phyloP scores from a whole-genome alignment of 495 filamentous ascomycete genomes.

The Xylaria longipes region DNA sequence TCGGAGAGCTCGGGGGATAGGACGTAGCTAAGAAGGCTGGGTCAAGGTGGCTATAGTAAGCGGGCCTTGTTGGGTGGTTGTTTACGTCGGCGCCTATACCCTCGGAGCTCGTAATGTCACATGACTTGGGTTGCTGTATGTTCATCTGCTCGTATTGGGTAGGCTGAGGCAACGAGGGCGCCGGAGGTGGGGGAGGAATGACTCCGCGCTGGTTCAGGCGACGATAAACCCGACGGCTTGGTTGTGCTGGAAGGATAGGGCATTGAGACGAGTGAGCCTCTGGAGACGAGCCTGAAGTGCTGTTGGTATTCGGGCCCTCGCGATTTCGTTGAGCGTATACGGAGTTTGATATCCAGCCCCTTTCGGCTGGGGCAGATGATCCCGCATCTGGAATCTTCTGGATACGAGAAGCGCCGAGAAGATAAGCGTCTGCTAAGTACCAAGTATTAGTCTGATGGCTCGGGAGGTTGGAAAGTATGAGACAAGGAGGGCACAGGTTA shows the following conservation, averaged over 20 bases:
- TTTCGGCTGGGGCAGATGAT: background rate
- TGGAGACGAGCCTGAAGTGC: background rate
- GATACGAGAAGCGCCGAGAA: background rate
- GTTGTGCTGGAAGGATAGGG: background rate
- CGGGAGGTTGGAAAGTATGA: background rate
- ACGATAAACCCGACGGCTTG: background rate
- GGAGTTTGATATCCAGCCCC: slow-evolving; percentile 7
- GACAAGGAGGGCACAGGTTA: background rate
- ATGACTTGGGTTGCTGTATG: background rate
- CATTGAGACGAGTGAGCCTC: too few species aligned
- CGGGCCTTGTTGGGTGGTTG: background rate
- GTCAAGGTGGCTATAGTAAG: background rate
- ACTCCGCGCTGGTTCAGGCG: background rate
- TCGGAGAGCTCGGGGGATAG: background rate
- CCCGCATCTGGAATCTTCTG: background rate
- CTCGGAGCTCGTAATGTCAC: background rate
- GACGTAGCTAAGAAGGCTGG: background rate
- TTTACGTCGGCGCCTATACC: background rate
- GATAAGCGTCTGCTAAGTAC: background rate
- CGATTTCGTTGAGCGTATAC: slow-evolving; percentile 1
- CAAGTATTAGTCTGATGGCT: background rate
- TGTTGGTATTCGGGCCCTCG: background rate
- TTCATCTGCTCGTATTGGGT: background rate
- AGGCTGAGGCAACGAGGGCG: background rate
- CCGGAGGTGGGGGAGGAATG: background rate